Evolutionary conservation across 331 rosid species (phyloP).

Genomic region (Malus hybrid): DNA sequence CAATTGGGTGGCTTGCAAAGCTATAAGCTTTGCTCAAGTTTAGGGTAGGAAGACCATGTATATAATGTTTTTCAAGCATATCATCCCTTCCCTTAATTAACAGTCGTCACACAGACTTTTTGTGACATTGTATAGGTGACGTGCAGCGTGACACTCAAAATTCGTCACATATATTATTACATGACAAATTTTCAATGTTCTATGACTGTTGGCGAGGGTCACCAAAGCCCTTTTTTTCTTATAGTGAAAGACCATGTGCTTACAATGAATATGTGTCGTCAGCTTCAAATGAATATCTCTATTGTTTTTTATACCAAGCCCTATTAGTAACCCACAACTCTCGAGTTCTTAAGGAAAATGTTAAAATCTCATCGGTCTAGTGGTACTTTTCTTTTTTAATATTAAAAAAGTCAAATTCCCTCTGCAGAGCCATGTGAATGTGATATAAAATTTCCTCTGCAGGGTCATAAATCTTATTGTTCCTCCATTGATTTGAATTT

Average conservation of each 20-base stretch:
- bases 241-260: background rate
- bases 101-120: too few relatives aligned
- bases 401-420: background rate
- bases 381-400: too few relatives aligned
- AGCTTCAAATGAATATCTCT: background rate
- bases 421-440: background rate
- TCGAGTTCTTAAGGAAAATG: background rate
- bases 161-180: too few relatives aligned
- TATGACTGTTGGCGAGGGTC: too few relatives aligned
- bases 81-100: too few relatives aligned
- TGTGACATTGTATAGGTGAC: too few relatives aligned
- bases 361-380: background rate
- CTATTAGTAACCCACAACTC: background rate
- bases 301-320: background rate
- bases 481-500: background rate
- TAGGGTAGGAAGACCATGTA: too few relatives aligned
- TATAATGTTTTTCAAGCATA: too few relatives aligned
- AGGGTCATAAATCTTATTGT: too few relatives aligned
- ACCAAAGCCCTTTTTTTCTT: too few relatives aligned
- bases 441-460: background rate
- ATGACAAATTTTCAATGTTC: too few relatives aligned
- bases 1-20: background rate
- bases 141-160: too few relatives aligned
- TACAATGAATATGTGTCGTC: background rate
- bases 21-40: background rate